Evolutionary conservation across 2,329 filamentous ascomycete species (phyloP).

Genomic region (Falciphora oryzae): DNA sequence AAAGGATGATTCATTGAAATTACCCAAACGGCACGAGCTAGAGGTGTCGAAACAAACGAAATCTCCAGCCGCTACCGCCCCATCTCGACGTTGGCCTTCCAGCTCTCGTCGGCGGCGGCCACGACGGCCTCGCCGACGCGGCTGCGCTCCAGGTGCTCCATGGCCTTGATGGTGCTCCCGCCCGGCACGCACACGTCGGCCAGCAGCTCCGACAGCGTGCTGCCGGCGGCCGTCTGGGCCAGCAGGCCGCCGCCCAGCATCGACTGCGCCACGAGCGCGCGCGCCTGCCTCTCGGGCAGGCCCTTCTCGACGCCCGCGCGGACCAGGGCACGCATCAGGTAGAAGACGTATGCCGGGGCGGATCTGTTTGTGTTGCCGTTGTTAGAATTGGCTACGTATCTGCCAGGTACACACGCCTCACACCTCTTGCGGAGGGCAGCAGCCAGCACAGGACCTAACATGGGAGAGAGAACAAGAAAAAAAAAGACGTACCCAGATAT

Average conservation of each 20-base stretch:
- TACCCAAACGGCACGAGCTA: no score
- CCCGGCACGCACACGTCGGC: slow-evolving; percentile 2
- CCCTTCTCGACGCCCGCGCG: slow-evolving; percentile 37
- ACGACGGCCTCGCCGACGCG: no score
- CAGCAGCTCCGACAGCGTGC: background rate
- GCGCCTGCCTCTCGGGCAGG: slow-evolving; percentile 41
- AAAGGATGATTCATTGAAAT: no score
- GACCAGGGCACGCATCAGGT: slow-evolving; percentile 45
- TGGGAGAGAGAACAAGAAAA: background rate
- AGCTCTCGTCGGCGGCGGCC: no score
- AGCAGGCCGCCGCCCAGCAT: slow-evolving; percentile 39
- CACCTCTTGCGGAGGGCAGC: no score
- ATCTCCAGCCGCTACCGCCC: no score
- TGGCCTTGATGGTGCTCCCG: background rate
- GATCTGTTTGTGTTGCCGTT: slow-evolving; percentile 29
- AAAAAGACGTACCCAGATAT: slow-evolving; percentile 31
- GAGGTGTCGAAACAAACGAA: no score
- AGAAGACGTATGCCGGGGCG: slow-evolving; percentile 48
- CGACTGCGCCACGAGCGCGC: slow-evolving; percentile 43
- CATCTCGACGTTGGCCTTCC: no score
- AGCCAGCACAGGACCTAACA: no score
- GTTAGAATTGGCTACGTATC: no score
- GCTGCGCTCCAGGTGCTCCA: background rate
- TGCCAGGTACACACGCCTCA: no score
- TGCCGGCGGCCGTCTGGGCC: background rate